Evolutionary conservation across 2,329 filamentous ascomycete species (phyloP), one percentile per base, ranked within the genome.

Genomic region (Hymenoscyphus repandus): DNA sequence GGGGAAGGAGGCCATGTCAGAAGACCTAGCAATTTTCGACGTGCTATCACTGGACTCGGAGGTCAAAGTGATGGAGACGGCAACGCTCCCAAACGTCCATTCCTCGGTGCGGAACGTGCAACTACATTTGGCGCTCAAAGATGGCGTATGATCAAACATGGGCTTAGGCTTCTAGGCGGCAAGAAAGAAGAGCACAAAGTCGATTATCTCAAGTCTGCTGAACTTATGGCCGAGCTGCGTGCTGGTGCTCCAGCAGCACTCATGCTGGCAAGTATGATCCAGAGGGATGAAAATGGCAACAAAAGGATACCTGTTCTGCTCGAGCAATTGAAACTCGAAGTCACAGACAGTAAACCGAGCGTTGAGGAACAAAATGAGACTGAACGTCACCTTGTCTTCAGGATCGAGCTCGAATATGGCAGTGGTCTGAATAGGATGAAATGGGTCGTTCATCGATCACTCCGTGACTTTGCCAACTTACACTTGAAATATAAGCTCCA

Each of bases 261-360:
- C 52, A 95, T 99, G 69, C 74, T 99, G 47, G 93, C 93, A 6
- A 96, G 91, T 65, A 96, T 97, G 88, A 93, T 97, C 62, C 93
- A 97, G 70, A 81, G 93, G 51, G 93, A 99, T 62, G 93, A 99
- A 69, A 89, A 96, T 62, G 90, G 92, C 44, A 93, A 95, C 69
- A 93, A 89, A 70, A 84, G 91, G 52, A 96, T 99, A 51, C 93
- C 93, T 0, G 90, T 99, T 47, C 79, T 99, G 3, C 78, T 99
- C 6, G 93, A 99, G 68, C 93, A 99, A 71, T 77, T 99, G 52
- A 96, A 95, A 68, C 78, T 99, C 53, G 83, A 80, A 51, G 87
- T 99, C 52, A 86, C 83, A 7, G 89, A 96, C 62, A 95, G 90
- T 62, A 74, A 76, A 10, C 82, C 83, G 10, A 79, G 83, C 53